These are phyloP conservation scores for Fusarium foetens DNA, from an alignment of 2,329 filamentous ascomycete genomes.

Conservation along the genomic window DNA sequence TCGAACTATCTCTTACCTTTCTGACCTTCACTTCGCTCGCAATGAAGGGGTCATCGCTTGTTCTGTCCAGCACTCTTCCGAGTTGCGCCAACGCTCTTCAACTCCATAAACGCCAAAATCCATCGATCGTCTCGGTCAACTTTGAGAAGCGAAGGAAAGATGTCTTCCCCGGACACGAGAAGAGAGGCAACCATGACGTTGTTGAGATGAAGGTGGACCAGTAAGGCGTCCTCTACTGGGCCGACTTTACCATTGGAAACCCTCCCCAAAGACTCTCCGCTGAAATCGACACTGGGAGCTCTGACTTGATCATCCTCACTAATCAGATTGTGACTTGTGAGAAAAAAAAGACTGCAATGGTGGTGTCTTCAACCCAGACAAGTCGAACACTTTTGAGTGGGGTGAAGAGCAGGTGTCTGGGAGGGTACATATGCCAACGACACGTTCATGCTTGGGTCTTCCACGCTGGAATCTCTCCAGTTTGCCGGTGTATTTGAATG, in stretches of 20 bases:
- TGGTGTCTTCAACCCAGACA: neutral
- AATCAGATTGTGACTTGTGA: neutral
- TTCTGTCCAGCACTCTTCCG: neutral
- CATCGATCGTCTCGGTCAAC: neutral
- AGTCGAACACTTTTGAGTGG: neutral
- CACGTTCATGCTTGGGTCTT: neutral
- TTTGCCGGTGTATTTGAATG: neutral
- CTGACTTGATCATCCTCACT: neutral
- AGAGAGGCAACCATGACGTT: neutral
- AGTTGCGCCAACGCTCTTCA: neutral
- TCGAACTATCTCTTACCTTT: neutral
- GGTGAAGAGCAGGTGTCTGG: neutral
- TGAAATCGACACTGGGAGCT: neutral
- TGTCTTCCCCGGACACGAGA: neutral
- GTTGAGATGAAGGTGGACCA: neutral
- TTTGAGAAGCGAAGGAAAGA: neutral
- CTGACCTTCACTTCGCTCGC: neutral
- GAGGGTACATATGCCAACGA: neutral
- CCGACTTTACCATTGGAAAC: neutral
- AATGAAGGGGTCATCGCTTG: neutral
- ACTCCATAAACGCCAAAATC: neutral
- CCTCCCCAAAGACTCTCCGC: neutral
- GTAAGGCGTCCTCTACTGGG: neutral
- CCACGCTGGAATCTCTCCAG: neutral
- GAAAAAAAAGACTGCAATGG: neutral